A percentile compares a stretch with the other conserved stretches of the same genome.
These are phyloP conservation scores for Populus hybrid DNA, from an alignment of 441 rosid species.

Conservation along the genomic window DNA sequence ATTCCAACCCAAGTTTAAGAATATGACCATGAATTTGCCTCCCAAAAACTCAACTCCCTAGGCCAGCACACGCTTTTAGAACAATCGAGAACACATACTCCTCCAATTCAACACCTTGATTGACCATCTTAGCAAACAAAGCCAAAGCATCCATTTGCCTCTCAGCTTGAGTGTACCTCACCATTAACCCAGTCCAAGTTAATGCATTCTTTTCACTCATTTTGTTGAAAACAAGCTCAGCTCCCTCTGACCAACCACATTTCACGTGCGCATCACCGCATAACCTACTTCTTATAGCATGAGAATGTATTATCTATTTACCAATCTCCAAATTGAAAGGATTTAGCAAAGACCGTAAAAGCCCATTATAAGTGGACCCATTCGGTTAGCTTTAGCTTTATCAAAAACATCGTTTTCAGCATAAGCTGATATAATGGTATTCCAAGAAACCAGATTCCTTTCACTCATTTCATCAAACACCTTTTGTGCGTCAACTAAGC, in stretches of 20 bases:
- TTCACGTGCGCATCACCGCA: constrained; percentile 55
- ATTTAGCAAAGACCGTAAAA: constrained; percentile 43
- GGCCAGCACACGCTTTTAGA: constrained; percentile 50
- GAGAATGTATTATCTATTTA: constrained; percentile 52
- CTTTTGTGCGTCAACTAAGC: background rate
- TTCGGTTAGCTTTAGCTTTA: constrained; percentile 26
- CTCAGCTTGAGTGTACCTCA: constrained; percentile 50
- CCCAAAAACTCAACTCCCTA: constrained; percentile 46
- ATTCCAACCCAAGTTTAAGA: constrained; percentile 50
- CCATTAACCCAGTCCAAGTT: constrained; percentile 65
- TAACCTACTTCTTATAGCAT: constrained; percentile 49
- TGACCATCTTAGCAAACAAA: constrained; percentile 53
- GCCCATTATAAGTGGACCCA: constrained; percentile 35
- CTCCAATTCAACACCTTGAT: constrained; percentile 39
- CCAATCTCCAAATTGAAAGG: constrained; percentile 41
- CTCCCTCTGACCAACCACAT: constrained; percentile 38
- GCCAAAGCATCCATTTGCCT: constrained; percentile 33
- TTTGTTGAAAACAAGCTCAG: constrained; percentile 56
- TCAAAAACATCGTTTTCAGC: background rate
- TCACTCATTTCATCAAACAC: background rate
- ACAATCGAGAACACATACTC: constrained; percentile 53
- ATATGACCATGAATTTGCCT: constrained; percentile 54
- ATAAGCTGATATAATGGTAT: background rate
- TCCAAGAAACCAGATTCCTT: constrained; percentile 9
- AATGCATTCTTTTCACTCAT: constrained; percentile 35